phyloP scores from a whole-genome alignment of 345 rosid genomes.

The Ceriops tagal region DNA sequence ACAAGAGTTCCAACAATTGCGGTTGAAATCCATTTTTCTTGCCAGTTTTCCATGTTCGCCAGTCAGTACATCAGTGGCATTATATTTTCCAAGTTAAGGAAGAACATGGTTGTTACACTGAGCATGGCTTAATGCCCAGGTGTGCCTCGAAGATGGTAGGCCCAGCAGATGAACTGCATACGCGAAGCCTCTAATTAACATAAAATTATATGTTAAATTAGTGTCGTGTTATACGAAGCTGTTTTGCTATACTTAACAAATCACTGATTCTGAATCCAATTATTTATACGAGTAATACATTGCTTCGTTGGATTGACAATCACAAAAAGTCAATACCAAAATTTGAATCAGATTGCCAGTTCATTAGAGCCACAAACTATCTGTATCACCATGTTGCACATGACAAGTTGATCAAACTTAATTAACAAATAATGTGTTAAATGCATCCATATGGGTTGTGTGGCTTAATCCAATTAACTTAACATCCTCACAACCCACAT shows the following conservation, averaged over 20 bases:
- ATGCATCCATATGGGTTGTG: too few species aligned
- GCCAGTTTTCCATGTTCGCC: neutral
- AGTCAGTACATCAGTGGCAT: neutral
- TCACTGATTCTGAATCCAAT: neutral
- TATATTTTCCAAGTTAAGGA: slow-evolving; percentile 21
- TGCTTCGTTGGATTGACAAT: slow-evolving; percentile 2
- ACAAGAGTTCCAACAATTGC: slow-evolving; percentile 7
- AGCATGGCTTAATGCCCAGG: slow-evolving; percentile 8
- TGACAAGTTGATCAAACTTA: slow-evolving; percentile 5
- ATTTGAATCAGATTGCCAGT: slow-evolving; percentile 25
- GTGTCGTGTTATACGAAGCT: slow-evolving; percentile 18
- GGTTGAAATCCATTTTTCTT: neutral
- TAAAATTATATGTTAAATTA: neutral
- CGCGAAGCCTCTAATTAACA: slow-evolving; percentile 16
- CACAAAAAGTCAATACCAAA: slow-evolving; percentile 11
- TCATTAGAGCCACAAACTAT: slow-evolving; percentile 15
- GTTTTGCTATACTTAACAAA: neutral
- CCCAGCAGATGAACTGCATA: slow-evolving; percentile 11
- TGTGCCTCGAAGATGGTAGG: neutral
- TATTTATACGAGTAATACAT: neutral
- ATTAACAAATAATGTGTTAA: too few species aligned
- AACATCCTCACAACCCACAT: neutral
- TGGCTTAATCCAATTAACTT: neutral
- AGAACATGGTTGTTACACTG: slow-evolving; percentile 18
- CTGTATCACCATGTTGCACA: slow-evolving; percentile 3